Percentiles rank a stretch among this genome's conserved stretches.
Evolutionary conservation across 352 stramenopile genomes (phyloP).

Genomic region (Phytophthora litchii): DNA sequence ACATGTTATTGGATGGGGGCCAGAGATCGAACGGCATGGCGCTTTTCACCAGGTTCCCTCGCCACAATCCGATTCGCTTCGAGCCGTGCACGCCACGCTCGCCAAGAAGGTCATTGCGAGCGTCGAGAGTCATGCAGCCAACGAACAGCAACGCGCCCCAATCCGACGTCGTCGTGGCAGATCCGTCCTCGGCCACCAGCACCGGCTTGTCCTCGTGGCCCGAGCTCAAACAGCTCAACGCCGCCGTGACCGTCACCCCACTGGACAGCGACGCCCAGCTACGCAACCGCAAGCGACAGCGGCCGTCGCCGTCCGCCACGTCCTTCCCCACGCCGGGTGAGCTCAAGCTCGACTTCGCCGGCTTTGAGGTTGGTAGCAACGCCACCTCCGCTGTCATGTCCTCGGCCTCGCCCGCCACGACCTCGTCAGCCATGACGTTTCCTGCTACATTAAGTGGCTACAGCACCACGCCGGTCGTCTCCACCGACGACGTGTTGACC

Average conservation of each 20-base stretch:
- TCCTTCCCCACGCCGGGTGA: conserved; percentile 45
- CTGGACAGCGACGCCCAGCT: conserved; percentile 32
- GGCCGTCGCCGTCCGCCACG: conserved; percentile 20
- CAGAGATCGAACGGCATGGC: conserved; percentile 11
- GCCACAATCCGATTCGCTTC: conserved; percentile 39
- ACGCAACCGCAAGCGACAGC: conserved; percentile 49
- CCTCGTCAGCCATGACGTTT: conserved; percentile 25
- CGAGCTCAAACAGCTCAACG: conserved; percentile 38
- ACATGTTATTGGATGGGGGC: conserved; percentile 25
- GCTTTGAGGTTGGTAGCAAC: conserved; percentile 45
- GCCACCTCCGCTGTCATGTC: conserved; percentile 15
- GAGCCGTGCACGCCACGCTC: conserved; percentile 17
- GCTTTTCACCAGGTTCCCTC: conserved; percentile 30
- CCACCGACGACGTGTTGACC: conserved; percentile 42
- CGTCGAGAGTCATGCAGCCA: conserved; percentile 27
- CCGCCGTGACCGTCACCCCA: conserved; percentile 36
- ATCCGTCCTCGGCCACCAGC: conserved; percentile 11
- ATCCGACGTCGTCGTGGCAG: conserved; percentile 16
- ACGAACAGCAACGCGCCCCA: conserved; percentile 9
- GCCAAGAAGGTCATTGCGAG: conserved; percentile 1
- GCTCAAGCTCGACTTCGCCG: conserved; percentile 70
- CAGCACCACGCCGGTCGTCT: conserved; percentile 1
- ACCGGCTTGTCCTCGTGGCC: conserved; percentile 32
- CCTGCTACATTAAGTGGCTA: conserved; percentile 15
- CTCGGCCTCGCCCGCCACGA: conserved; percentile 18